Base-by-base conservation (phyloP, 257 asterid species). In the Plantago elongata region DNA sequence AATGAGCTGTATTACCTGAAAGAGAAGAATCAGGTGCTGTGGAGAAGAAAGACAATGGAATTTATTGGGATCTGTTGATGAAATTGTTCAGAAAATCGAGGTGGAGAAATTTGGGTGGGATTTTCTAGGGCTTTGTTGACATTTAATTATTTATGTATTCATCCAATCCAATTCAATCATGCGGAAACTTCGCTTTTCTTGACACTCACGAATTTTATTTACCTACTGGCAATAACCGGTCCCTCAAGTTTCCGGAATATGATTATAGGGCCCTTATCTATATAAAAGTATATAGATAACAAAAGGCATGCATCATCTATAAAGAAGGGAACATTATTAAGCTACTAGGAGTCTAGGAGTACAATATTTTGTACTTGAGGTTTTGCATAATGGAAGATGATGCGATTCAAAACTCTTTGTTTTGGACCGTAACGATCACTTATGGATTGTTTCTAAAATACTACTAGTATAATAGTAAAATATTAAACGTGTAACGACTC, bases 71-170 rank as follows among this genome's bases (percentile, higher is more conserved):
- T 18, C 14, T 51, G 14, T 15, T 40, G 47, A 5, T 10, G 44
- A 4, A 17, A 15, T 18, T 50, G 22, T 27, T 18, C 27, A 2
- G 57, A 18, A 54, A 70, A 63, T 61, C 69, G 69, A 75, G 70
- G 77, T 38, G 56, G 46, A 51, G 54, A 63, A 17, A 4, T 22
- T 52, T 11, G 40, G 64, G 64, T 51, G 77, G 62, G 68, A 60
- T 69, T 74, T 74, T 77, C 80, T 77, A 74, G 83, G 86, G 83
- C 65, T 72, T 77, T 74, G 74, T 34, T 34, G 40, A 34, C 40
- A 34, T 4, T 34, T 7, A 34, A 34, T 5, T 34, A 34, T 34
- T 34, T 34, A n/a, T n/a, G 0, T 34, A 34, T 34, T 34, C 4
- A 34, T 34, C 40, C 40, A 37, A 54, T 27, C 34, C 34, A 54